phyloP scores from a whole-genome alignment of 2,329 filamentous ascomycete genomes.

The Bipolaris bicolor region DNA sequence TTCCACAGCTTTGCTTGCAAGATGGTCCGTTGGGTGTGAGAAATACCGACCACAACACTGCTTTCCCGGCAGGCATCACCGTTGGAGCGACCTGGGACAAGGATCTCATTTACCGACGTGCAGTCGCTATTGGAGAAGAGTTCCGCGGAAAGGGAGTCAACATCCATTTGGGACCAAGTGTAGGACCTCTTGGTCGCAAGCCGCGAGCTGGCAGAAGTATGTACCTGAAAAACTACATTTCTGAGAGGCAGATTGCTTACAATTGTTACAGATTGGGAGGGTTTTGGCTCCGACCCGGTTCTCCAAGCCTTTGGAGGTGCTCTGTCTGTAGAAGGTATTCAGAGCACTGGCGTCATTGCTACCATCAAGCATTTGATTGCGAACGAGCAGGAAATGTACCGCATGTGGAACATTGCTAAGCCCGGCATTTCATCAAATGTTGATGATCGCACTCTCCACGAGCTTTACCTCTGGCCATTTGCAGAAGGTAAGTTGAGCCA shows the following conservation, averaged over 20 bases:
- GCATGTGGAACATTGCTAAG: slow-evolving; percentile 51
- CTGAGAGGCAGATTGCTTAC: slow-evolving; percentile 6
- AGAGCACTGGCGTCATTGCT: slow-evolving; percentile 75
- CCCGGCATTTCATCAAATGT: slow-evolving; percentile 63
- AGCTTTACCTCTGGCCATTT: slow-evolving; percentile 87
- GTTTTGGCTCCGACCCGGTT: slow-evolving; percentile 72
- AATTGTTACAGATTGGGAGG: slow-evolving; percentile 65
- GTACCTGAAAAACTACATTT: neutral
- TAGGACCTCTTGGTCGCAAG: slow-evolving; percentile 72
- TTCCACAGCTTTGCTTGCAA: slow-evolving; percentile 68
- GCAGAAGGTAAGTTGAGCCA: slow-evolving; percentile 60
- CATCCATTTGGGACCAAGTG: slow-evolving; percentile 71
- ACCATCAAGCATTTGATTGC: slow-evolving; percentile 71
- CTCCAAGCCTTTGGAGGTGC: slow-evolving; percentile 76
- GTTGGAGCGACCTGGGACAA: slow-evolving; percentile 78
- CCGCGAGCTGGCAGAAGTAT: slow-evolving; percentile 65
- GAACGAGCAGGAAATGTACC: slow-evolving; percentile 71
- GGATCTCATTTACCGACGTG: slow-evolving; percentile 70
- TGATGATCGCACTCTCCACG: slow-evolving; percentile 75
- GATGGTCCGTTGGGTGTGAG: slow-evolving; percentile 75
- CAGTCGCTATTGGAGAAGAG: slow-evolving; percentile 71
- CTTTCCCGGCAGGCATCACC: slow-evolving; percentile 80
- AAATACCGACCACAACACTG: slow-evolving; percentile 75
- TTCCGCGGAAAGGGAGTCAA: slow-evolving; percentile 76
- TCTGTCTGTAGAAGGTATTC: slow-evolving; percentile 77